Base-by-base conservation (phyloP, 176 grass and related monocot genomes). In the Pontederia crassipes region DNA sequence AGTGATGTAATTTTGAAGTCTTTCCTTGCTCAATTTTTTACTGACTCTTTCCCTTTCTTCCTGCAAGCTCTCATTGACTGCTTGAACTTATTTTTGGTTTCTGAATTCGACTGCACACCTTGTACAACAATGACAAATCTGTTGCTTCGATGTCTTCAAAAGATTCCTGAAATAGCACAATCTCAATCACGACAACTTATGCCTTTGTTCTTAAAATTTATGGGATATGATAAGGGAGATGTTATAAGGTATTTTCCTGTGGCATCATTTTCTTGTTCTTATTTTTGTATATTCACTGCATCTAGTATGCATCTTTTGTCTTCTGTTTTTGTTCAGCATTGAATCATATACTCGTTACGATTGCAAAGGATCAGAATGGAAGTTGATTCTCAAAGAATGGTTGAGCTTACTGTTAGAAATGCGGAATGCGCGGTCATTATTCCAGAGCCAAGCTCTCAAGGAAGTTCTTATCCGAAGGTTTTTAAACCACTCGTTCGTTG, bases 361-460 rank as follows among this genome's bases (percentile, higher is more conserved):
- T 69, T 96, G 92, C 71, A 82, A 82, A 76, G 81, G 83, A 50
- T 85, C 80, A 66, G 83, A 85, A n/a, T 90, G 87, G 92, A 90
- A 85, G 77, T 46, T 49, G 18, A 78, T 90, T 79, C 83, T 96
- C 18, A 90, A 85, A 80, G 92, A 96, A 79, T 96, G 92, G 92
- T 61, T 96, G 78, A 90, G 85, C 55, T 48, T 96, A 66, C 68
- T 96, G 35, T 77, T 66, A 75, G 68, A 68, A 70, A 88, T 90
- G 86, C 78, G 52, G 18, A 87, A 90, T 96, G 83, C 92, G 68
- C 61, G 75, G 59, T 96, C 92, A 14, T 87, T 96, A 65, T 90
- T 84, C 59, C 74, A 72, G 17, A 88, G 87, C 79, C 74, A 72
- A 51, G 75, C 77, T 78, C 79, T 96, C 68, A 78, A 78, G 71